Conservation (phyloP, 1,284 basidiomycete species). For the Agaricales sp. region DNA sequence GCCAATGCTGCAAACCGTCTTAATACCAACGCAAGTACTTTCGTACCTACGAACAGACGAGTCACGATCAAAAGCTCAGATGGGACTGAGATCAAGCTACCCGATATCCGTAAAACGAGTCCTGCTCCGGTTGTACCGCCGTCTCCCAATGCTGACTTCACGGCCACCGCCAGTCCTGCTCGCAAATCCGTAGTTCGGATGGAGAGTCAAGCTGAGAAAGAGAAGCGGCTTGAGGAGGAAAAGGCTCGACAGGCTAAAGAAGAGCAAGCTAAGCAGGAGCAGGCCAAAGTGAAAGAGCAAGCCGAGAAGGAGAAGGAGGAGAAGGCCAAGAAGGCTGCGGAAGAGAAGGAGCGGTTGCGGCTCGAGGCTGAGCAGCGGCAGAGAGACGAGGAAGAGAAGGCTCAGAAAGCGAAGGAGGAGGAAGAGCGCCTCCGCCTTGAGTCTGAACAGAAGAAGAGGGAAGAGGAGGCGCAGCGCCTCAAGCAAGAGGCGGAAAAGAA, state of each 20-base stretch:
- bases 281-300: slow-evolving; percentile 26
- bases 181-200: slow-evolving; percentile 36
- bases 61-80: slow-evolving; percentile 43
- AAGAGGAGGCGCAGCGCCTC: slow-evolving; percentile 15
- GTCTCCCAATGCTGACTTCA: slow-evolving; percentile 21
- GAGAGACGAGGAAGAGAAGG: slow-evolving; percentile 29
- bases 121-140: slow-evolving; percentile 26
- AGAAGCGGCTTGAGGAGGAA: slow-evolving; percentile 39
- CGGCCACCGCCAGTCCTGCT: slow-evolving; percentile 26
- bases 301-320: slow-evolving; percentile 30
- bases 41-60: slow-evolving; percentile 39
- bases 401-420: slow-evolving; percentile 21
- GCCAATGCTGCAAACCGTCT: slow-evolving; percentile 32
- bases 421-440: slow-evolving; percentile 19
- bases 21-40: slow-evolving; percentile 51
- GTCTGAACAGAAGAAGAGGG: slow-evolving; percentile 12
- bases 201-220: slow-evolving; percentile 47
- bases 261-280: slow-evolving; percentile 24
- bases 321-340: slow-evolving; percentile 35
- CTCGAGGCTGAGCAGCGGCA: slow-evolving; percentile 22
- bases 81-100: slow-evolving; percentile 51
- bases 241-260: slow-evolving; percentile 25
- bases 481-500: slow-evolving; percentile 19
- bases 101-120: slow-evolving; percentile 32
- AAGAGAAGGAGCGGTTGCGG: slow-evolving; percentile 28